Base-by-base conservation (phyloP, 768 basidiomycete species). In the Pleurotus cornucopiae region DNA sequence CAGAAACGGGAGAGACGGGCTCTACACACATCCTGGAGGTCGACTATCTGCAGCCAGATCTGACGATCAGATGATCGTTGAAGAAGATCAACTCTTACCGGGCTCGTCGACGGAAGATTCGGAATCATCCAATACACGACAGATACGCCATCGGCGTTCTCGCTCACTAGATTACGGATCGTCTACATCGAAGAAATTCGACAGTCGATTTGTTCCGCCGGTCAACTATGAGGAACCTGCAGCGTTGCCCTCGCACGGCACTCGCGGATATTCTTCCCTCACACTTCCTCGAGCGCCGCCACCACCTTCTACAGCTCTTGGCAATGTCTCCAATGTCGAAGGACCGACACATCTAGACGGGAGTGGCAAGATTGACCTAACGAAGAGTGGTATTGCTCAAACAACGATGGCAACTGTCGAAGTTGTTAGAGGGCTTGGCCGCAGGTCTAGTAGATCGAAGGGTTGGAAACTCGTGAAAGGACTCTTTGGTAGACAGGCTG, bases 401-500 rank as follows among this genome's bases (percentile, higher is more conserved):
- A 86, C 85, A 5, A 92, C 89, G 4, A 95, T 97, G 93, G 88
- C 89, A 13, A 91, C 84, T 49, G 84, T 96, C 41, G 89, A 91
- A 64, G 81, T 91, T 30, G 82, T 89, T 14, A 76, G 77, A 38
- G 89, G 89, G 4, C 66, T 83, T 2, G 74, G 72, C 52, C 55
- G 60, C 54, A 45, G 59, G 46, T 34, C 57, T 56, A 44, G 18
- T 45, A 16, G 41, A 16, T 44, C 41, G n/a, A 58, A 57, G 55
- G 62, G 52, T 30, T 62, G 49, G 54, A 37, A 44, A 46, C 30
- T 34, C 5, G 41, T 55, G 7, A 45, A 34, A 38, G 43, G 46
- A 39, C 14, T 61, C 47, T 58, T 62, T 46, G 40, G 46, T 12
- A 46, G 58, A 67, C 49, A 66, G 65, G 49, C 63, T 65, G 55